Evolutionary conservation across 2,329 filamentous ascomycete species (phyloP).

Genomic region (Botrytis hyacinthi): DNA sequence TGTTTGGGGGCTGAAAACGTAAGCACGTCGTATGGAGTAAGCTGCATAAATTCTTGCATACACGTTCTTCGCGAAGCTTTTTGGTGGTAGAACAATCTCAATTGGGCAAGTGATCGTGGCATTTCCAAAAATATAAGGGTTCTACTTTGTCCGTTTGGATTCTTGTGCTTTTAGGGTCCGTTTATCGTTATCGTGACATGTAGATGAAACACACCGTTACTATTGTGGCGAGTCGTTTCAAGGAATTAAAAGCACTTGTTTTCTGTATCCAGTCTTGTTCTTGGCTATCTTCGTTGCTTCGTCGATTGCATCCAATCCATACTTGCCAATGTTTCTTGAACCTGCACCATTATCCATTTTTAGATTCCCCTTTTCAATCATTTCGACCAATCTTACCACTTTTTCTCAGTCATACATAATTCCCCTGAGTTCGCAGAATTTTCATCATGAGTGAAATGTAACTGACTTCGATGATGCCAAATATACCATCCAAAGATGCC

Average conservation of each 20-base stretch:
- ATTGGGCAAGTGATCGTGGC: slow-evolving; percentile 6
- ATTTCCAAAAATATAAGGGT: slow-evolving; percentile 22
- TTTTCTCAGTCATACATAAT: slow-evolving; percentile 23
- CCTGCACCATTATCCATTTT: slow-evolving; percentile 21
- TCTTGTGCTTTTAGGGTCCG: not conserved
- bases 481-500: slow-evolving; percentile 23
- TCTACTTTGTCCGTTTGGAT: slow-evolving; percentile 6
- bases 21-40: slow-evolving; percentile 9
- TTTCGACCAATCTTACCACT: slow-evolving; percentile 20
- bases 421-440: slow-evolving; percentile 20
- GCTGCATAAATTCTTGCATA: slow-evolving; percentile 17
- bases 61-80: slow-evolving; percentile 7
- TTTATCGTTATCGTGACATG: slow-evolving; percentile 10
- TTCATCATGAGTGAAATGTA: slow-evolving; percentile 22
- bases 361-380: slow-evolving; percentile 26
- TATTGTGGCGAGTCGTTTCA: slow-evolving; percentile 7
- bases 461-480: slow-evolving; percentile 20
- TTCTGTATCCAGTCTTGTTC: slow-evolving; percentile 20
- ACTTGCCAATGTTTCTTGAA: slow-evolving; percentile 19
- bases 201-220: slow-evolving; percentile 20
- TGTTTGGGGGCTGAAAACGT: slow-evolving; percentile 16
- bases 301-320: slow-evolving; percentile 21
- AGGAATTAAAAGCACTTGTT: slow-evolving; percentile 20
- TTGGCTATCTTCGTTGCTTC: slow-evolving; percentile 19
- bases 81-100: not conserved